Base-by-base conservation (phyloP, 345 rosid species). In the Eucalyptus rudis region DNA sequence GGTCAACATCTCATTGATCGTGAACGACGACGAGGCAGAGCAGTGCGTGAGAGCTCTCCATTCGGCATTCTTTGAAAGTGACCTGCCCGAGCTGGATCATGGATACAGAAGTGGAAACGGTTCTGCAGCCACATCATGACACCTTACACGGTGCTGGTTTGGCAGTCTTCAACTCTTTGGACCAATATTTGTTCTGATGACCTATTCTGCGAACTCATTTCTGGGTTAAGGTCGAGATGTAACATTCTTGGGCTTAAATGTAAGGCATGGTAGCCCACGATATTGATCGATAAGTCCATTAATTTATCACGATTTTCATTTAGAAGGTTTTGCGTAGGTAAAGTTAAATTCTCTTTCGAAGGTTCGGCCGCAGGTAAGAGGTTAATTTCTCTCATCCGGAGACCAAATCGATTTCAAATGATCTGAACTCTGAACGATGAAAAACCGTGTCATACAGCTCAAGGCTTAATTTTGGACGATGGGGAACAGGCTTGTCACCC, bases 1-100 rank as follows among this genome's bases (percentile, higher is more conserved):
- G 99, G 99, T 98, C 86, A 98, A 98, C 88, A 97, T 97, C 88
- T 98, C 99, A 25, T 90, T 98, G 93, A 95, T 97, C 10, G 99
- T 98, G 90, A 93, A 97, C 64, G 97, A 96, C 54, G 89, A 93
- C 10, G 98, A 98, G 93, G 95, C 99, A 24, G 99, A 97, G 90
- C 94, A 94, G 87, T 97, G 97, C 88, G 99, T 98, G 44, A 93
- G 94, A 90, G 95, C 98, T 89, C 96, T 98, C 87, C 99, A 96
- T 90, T 40, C 89, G 6, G 89, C 96, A 58, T 98, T 98, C 95
- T 97, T 98, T 56, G 97, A 96, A 89, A 89, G 89, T n/a, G 90
- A 94, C 88, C 91, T 94, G 76, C 86, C 93, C 10, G 96, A 94
- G 68, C 89, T 95, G 88, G 87, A 86, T 56, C 89, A 40, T 12